A percentile compares a stretch with the other conserved stretches of the same genome.
Conservation (phyloP, 2,329 filamentous ascomycete genomes). For the Colletotrichum ledebouriae region DNA sequence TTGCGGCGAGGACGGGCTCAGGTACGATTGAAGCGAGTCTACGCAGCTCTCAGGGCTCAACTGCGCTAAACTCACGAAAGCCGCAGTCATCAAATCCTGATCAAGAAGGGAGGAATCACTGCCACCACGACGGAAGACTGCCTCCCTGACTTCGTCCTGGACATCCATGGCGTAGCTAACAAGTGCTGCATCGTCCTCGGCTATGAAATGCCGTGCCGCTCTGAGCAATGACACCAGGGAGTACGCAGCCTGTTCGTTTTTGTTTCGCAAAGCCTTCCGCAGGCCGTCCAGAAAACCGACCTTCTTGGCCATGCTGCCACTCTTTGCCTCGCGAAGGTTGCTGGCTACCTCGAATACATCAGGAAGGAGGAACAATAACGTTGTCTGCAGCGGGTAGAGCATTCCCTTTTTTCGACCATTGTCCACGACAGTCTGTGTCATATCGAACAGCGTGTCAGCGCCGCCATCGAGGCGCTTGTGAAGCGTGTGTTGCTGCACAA, state of each 20-base stretch:
- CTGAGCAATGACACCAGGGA: constrained; percentile 74
- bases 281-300: constrained; percentile 74
- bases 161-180: constrained; percentile 78
- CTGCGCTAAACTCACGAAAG: constrained; percentile 74
- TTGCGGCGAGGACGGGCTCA: constrained; percentile 68
- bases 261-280: constrained; percentile 72
- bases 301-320: constrained; percentile 73
- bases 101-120: constrained; percentile 68
- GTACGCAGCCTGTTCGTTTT: constrained; percentile 76
- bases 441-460: constrained; percentile 77
- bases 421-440: constrained; percentile 73
- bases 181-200: constrained; percentile 72
- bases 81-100: constrained; percentile 74
- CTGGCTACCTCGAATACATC: constrained; percentile 79
- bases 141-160: constrained; percentile 76
- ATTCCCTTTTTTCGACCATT: constrained; percentile 67
- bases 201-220: constrained; percentile 73
- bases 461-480: constrained; percentile 74
- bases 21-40: constrained; percentile 69
- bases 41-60: constrained; percentile 71
- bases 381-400: constrained; percentile 73
- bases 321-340: constrained; percentile 74
- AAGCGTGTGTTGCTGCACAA: constrained; percentile 72
- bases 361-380: constrained; percentile 73
- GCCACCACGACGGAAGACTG: constrained; percentile 69